Evolutionary conservation across 1,284 basidiomycete species (phyloP).

Genomic region (Cystobasidium slooffiae): DNA sequence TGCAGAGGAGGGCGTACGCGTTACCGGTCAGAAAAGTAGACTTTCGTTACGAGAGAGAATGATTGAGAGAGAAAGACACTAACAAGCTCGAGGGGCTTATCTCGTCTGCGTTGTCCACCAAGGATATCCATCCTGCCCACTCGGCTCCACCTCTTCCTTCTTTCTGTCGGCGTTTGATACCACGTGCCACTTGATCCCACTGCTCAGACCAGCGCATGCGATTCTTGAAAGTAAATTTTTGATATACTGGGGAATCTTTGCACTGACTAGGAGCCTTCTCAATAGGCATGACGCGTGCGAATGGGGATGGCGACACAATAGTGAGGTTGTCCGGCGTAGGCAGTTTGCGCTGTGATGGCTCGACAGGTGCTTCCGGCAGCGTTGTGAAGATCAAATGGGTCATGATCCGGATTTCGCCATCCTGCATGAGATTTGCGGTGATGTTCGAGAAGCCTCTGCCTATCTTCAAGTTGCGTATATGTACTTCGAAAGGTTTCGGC

Average conservation of each 20-base stretch:
- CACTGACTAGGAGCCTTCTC: slow-evolving; percentile 6
- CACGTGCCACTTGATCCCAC: slow-evolving; percentile 24
- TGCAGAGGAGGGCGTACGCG: neutral
- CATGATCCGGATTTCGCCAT: slow-evolving; percentile 37
- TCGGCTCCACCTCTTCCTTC: slow-evolving; percentile 35
- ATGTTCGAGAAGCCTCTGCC: slow-evolving; percentile 40
- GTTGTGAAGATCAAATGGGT: slow-evolving; percentile 42
- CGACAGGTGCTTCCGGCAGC: slow-evolving; percentile 31
- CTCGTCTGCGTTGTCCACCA: slow-evolving; percentile 14
- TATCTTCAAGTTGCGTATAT: slow-evolving; percentile 29
- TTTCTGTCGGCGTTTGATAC: slow-evolving; percentile 12
- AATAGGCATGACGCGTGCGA: slow-evolving; percentile 31
- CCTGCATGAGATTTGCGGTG: slow-evolving; percentile 34
- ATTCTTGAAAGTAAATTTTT: slow-evolving; percentile 41
- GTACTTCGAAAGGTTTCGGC: slow-evolving; percentile 36
- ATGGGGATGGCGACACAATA: slow-evolving; percentile 25
- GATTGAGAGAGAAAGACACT: slow-evolving; percentile 1
- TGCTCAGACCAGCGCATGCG: slow-evolving; percentile 33
- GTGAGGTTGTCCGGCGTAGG: slow-evolving; percentile 33
- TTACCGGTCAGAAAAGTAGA: neutral
- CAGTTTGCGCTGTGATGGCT: slow-evolving; percentile 17
- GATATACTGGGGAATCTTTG: slow-evolving; percentile 4
- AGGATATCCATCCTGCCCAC: slow-evolving; percentile 34
- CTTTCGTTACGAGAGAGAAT: too few relatives aligned
- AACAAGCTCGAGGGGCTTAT: slow-evolving; percentile 27